These are phyloP conservation scores for Fusarium globosum DNA, from an alignment of 2,329 filamentous ascomycete species.

Conservation along the genomic window DNA sequence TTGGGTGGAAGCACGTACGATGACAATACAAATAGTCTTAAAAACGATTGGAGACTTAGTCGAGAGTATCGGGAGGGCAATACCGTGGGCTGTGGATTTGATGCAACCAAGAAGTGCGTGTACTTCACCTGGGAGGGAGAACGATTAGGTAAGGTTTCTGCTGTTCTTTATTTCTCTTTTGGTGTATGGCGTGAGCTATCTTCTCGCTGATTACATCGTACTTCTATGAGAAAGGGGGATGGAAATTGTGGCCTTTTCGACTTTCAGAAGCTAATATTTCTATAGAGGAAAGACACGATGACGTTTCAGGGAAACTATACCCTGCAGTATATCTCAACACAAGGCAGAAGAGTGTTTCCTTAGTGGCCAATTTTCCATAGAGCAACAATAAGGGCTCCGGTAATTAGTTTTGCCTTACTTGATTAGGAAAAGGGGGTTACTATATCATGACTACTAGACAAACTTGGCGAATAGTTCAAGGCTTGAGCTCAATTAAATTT, in stretches of 20 bases:
- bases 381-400: too few relatives aligned
- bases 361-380: neutral
- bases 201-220: neutral
- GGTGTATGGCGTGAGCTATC: fast-evolving
- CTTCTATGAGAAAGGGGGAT: fast-evolving
- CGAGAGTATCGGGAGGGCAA: neutral
- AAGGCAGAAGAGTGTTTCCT: neutral
- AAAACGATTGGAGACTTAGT: neutral
- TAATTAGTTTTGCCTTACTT: too few relatives aligned
- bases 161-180: neutral
- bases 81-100: neutral
- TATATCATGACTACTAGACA: too few relatives aligned
- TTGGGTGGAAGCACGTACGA: neutral
- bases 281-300: neutral
- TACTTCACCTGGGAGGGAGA: neutral
- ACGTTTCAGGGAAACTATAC: neutral
- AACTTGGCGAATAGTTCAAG: too few relatives aligned
- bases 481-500: too few relatives aligned
- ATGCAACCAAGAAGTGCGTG: neutral
- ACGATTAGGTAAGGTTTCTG: neutral
- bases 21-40: neutral
- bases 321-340: neutral
- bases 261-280: neutral
- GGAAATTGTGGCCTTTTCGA: neutral
- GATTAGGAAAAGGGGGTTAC: too few relatives aligned